phyloP scores from a whole-genome alignment of 2,329 filamentous ascomycete genomes.

The Ascochyta rabiei region DNA sequence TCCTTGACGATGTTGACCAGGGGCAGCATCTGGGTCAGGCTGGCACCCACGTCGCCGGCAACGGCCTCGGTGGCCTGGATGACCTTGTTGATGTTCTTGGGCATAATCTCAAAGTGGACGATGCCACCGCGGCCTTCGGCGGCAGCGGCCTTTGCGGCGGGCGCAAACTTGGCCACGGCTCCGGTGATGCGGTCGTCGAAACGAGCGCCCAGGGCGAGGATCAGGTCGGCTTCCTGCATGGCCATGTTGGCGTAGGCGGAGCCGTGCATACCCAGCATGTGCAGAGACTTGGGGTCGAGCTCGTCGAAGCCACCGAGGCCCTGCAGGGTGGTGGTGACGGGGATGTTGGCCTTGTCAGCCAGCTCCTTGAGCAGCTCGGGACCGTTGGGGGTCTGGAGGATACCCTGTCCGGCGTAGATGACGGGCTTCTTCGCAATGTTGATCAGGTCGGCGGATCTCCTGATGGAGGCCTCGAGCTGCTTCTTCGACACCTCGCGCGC shows the following conservation, averaged over 20 bases:
- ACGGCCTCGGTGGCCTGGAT: slow-evolving; percentile 95
- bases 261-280: slow-evolving; percentile 99
- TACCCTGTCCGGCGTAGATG: slow-evolving; percentile 92
- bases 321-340: slow-evolving; percentile 94
- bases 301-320: slow-evolving; percentile 93
- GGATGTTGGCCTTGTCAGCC: slow-evolving; percentile 88
- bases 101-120: slow-evolving; percentile 97
- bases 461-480: slow-evolving; percentile 75
- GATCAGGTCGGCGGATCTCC: slow-evolving; percentile 79
- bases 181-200: slow-evolving; percentile 96
- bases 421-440: slow-evolving; percentile 92
- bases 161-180: slow-evolving; percentile 84
- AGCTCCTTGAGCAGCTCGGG: slow-evolving; percentile 80
- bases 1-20: slow-evolving; percentile 68
- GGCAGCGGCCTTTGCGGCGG: slow-evolving; percentile 82
- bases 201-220: slow-evolving; percentile 89
- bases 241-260: slow-evolving; percentile 97
- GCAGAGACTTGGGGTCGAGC: slow-evolving; percentile 88
- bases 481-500: slow-evolving; percentile 72
- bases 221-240: slow-evolving; percentile 95
- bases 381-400: slow-evolving; percentile 80
- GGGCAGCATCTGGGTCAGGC: slow-evolving; percentile 77
- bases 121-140: slow-evolving; percentile 88
- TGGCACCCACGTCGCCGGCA: slow-evolving; percentile 86
- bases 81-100: slow-evolving; percentile 99